These are phyloP conservation scores for Delonix regia DNA, from an alignment of 306 rosid species.

Conservation along the genomic window DNA sequence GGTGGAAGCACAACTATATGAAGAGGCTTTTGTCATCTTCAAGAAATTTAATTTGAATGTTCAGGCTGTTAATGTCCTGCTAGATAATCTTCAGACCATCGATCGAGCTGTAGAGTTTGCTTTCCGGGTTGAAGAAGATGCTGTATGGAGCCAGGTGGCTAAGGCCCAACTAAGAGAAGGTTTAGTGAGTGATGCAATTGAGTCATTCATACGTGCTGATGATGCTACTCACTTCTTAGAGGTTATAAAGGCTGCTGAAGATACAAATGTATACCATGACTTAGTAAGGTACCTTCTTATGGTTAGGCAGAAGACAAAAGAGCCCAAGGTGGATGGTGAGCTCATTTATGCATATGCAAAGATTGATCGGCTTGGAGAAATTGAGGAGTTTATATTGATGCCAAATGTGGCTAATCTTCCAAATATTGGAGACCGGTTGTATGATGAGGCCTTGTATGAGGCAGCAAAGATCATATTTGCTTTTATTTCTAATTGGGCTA, in stretches of 20 bases:
- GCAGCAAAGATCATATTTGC: constrained; percentile 90
- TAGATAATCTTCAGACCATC: constrained; percentile 76
- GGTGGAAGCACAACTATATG: constrained; percentile 87
- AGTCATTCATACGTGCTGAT: constrained; percentile 92
- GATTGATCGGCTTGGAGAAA: constrained; percentile 89
- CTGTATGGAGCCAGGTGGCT: constrained; percentile 98
- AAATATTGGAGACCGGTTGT: constrained; percentile 86
- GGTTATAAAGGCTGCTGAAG: constrained; percentile 88
- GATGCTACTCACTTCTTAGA: constrained; percentile 86
- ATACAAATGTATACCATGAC: constrained; percentile 80
- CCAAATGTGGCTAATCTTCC: constrained; percentile 96
- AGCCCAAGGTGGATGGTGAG: constrained; percentile 96
- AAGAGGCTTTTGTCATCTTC: constrained; percentile 87
- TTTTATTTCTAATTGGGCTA: constrained; percentile 94
- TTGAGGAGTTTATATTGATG: constrained; percentile 94
- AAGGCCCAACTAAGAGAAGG: constrained; percentile 93
- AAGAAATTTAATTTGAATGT: constrained; percentile 96
- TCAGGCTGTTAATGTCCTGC: constrained; percentile 83
- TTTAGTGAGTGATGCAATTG: constrained; percentile 92
- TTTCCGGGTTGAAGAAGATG: constrained; percentile 94
- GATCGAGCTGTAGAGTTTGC: constrained; percentile 97
- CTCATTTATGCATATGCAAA: constrained; percentile 95
- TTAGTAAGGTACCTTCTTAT: constrained; percentile 83
- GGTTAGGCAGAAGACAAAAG: constrained; percentile 91
- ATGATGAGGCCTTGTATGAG: constrained; percentile 86